Evolutionary conservation across 2,329 filamentous ascomycete species (phyloP).

Genomic region (Epichloe gansuensis): DNA sequence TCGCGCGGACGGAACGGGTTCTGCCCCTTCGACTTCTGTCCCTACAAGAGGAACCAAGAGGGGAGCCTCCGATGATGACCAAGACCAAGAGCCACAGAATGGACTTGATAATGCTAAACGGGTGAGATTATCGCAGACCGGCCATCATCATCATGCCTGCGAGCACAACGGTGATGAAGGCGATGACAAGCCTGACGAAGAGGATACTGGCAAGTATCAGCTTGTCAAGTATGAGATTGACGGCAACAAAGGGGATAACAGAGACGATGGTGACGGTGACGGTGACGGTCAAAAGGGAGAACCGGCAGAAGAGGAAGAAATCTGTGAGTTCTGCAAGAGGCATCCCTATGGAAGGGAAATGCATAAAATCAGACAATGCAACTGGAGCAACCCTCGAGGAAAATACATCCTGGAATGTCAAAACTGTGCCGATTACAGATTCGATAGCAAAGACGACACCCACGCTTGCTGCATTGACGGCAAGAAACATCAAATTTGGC

Average conservation of each 20-base stretch:
- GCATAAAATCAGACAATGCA: slow-evolving; percentile 5
- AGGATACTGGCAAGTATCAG: too few species aligned
- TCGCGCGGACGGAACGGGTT: background rate
- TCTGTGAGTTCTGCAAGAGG: slow-evolving; percentile 9
- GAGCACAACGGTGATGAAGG: background rate
- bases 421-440: slow-evolving; percentile 15
- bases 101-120: background rate
- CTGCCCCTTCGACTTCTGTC: background rate
- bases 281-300: background rate
- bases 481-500: slow-evolving; percentile 1
- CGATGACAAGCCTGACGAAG: too few species aligned
- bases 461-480: slow-evolving; percentile 8
- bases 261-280: background rate
- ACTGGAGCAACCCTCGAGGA: slow-evolving; percentile 4
- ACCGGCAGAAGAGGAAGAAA: background rate
- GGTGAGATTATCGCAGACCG: background rate
- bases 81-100: too few species aligned
- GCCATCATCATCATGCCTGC: background rate
- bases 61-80: background rate
- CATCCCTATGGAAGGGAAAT: slow-evolving; percentile 4
- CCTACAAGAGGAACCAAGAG: background rate
- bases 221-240: too few species aligned
- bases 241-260: too few species aligned
- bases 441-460: background rate
- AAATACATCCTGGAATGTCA: slow-evolving; percentile 12